Evolutionary conservation across 495 filamentous ascomycete species (phyloP).

Genomic region (Stereocaulon alpinum): DNA sequence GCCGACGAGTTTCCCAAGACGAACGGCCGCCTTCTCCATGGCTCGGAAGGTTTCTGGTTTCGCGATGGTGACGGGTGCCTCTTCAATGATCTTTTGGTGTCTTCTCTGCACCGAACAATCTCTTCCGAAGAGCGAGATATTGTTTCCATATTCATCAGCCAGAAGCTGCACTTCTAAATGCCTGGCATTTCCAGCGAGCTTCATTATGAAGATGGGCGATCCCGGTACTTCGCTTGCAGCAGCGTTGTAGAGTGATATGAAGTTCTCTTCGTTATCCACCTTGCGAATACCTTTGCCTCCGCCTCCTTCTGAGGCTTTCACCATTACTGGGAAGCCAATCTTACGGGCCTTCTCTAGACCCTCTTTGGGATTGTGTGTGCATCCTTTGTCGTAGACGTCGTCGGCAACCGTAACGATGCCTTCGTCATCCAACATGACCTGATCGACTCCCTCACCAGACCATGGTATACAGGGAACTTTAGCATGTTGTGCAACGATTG

Average conservation of each 20-base stretch:
- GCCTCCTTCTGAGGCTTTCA: conserved; percentile 99
- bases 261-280: conserved; percentile 76
- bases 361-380: conserved; percentile 78
- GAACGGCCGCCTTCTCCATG: conserved; percentile 96
- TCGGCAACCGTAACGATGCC: conserved; percentile 90
- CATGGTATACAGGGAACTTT: conserved; percentile 96
- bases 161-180: conserved; percentile 97
- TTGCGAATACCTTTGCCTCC: conserved; percentile 99
- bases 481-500: conserved; percentile 97
- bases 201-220: conserved; percentile 99
- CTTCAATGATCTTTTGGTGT: conserved; percentile 99
- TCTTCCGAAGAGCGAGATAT: conserved; percentile 96
- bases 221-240: conserved; percentile 97
- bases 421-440: conserved; percentile 65
- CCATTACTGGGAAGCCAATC: conserved; percentile 98
- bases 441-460: conserved; percentile 85
- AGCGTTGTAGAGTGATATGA: conserved; percentile 78
- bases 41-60: conserved; percentile 77
- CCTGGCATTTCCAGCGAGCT: conserved; percentile 89
- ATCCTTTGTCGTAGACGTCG: conserved; percentile 80
- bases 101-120: conserved; percentile 98
- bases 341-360: conserved; percentile 75
- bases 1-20: conserved; percentile 84
- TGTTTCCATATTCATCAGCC: conserved; percentile 98
- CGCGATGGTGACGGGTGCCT: conserved; percentile 94